Evolutionary conservation across 208 protist species (phyloP), one percentile per base, ranked within the genome.

Genomic region (Leptomonas seymouri): DNA sequence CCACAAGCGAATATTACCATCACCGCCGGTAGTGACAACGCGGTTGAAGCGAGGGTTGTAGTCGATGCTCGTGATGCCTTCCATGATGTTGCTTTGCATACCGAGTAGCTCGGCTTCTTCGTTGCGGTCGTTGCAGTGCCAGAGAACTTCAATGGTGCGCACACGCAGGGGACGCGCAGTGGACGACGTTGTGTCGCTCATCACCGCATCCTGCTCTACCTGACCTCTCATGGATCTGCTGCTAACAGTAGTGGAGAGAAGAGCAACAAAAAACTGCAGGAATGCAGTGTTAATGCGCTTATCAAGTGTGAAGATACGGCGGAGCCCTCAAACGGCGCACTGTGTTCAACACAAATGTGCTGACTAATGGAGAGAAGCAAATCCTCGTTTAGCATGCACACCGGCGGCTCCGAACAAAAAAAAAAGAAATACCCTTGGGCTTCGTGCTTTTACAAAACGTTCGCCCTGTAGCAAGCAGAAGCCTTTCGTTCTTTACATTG

Each of bases 21-120:
- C 91, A 27, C 89, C 89, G 18, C 91, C 91, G 5, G 86, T 93
- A 25, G 91, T 96, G 50, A 93, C 80, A 39, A 94, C 58, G 53
- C 91, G 84, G 66, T 86, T 53, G 16, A 53, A 71, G 41, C 67
- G 69, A 39, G 75, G 46, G 62, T 83, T 78, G 74, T 86, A 90
- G 67, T 94, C 91, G 27, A 96, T 78, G 42, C 81, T 90, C 12
- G 89, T 90, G 62, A 96, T 88, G 62, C 91, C 91, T 48, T 96
- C 90, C 44, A 84, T 82, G 36, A 75, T 60, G 64, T 67, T 85
- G 53, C 78, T 77, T 59, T 93, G 91, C 65, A 94, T 65, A 44
- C 87, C 91, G 5, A 91, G 74, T 28, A 79, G 78, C 44, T 88
- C 87, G 15, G 87, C 88, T 70, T 96, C 91, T 48, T 92, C 82